Base-by-base conservation (phyloP, 176 grass and related monocot genomes). In the Thalia dealbata region DNA sequence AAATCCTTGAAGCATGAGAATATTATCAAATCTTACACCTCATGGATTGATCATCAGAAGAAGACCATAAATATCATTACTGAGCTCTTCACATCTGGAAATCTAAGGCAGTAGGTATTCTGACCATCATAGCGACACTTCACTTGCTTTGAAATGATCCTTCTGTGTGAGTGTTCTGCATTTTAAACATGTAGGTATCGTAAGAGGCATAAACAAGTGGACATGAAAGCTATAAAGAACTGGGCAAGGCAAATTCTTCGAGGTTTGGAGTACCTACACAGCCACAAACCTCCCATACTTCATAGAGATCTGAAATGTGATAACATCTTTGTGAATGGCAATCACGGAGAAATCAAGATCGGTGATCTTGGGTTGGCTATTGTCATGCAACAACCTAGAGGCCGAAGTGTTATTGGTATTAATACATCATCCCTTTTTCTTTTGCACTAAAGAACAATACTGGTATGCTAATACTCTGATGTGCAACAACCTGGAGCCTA, bases 271-370 rank as follows among this genome's bases (percentile, higher is more conserved):
- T 97, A 86, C 81, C 82, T 97, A 61, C 93, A 97, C 62, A 71
- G 74, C 23, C 93, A 92, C 25, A 77, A 88, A 45, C 89, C 93
- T 92, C 93, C 93, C n/a, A 76, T 97, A 76, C 82, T 97, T 68
- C 95, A 93, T 72, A 86, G 90, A 88, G 95, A 99, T 73, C 71
- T 99, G 59, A 99, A 97, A 73, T 97, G 95, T 52, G 90, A 99
- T 76, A 99, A 99, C 72, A 91, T 99, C 80, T 93, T 99, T 88
- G 83, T 99, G 26, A 99, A 99, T 61, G 95, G 95, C 25, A 99
- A 99, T 80, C 82, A 93, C 75, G 95, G 95, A 74, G 83, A 99
- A 80, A 74, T 99, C 83, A 99, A 99, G 76, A 99, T 99, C 77
- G 90, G 95, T 70, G 95, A 99, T 86, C 90, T 99, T 76, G 95